phyloP scores from a whole-genome alignment of 2,329 filamentous ascomycete species.

The Penicillium paneum region DNA sequence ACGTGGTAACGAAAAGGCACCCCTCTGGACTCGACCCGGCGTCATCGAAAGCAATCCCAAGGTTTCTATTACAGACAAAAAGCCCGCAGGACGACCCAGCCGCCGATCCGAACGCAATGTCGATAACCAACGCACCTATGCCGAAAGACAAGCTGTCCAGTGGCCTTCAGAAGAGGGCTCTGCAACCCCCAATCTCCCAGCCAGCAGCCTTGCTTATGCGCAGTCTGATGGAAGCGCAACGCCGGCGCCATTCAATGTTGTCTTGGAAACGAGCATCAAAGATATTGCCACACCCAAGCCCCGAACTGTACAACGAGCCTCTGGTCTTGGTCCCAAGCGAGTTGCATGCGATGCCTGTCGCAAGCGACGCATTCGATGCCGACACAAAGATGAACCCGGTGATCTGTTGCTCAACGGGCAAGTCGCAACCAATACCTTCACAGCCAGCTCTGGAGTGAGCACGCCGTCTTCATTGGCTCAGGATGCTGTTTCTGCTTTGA shows the following conservation, averaged over 20 bases:
- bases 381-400: slow-evolving; percentile 57
- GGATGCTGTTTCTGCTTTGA: slow-evolving; percentile 40
- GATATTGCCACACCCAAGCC: slow-evolving; percentile 32
- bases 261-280: slow-evolving; percentile 23
- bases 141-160: slow-evolving; percentile 39
- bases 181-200: slow-evolving; percentile 15
- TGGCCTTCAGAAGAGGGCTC: slow-evolving; percentile 30
- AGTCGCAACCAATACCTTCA: slow-evolving; percentile 31
- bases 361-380: slow-evolving; percentile 60
- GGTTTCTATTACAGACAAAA: slow-evolving; percentile 52
- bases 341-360: slow-evolving; percentile 62
- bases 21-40: slow-evolving; percentile 60
- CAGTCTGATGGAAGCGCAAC: slow-evolving; percentile 23
- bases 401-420: slow-evolving; percentile 29
- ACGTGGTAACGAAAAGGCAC: slow-evolving; percentile 60
- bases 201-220: slow-evolving; percentile 17
- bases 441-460: slow-evolving; percentile 26
- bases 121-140: slow-evolving; percentile 40
- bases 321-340: slow-evolving; percentile 57
- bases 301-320: slow-evolving; percentile 53
- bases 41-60: slow-evolving; percentile 50
- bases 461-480: slow-evolving; percentile 34
- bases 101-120: slow-evolving; percentile 56
- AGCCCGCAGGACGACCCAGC: slow-evolving; percentile 53
- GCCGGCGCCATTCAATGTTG: slow-evolving; percentile 18